A percentile compares a stretch with the other conserved stretches of the same genome.
These are phyloP conservation scores for Nicotiana tabacum DNA, from an alignment of 257 asterid genomes.

Conservation along the genomic window DNA sequence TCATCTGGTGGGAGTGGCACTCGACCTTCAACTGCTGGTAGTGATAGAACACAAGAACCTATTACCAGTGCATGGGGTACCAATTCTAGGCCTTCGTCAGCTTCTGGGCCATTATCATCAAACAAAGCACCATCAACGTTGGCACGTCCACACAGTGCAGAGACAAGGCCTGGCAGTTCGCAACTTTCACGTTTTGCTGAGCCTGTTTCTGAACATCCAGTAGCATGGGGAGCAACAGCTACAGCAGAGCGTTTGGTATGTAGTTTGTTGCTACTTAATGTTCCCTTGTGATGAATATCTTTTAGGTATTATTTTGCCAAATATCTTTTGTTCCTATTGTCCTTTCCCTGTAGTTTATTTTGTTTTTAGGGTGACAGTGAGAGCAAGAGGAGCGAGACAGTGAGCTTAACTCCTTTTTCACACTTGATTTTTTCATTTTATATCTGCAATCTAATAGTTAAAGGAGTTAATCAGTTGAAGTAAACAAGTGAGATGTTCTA, in stretches of 20 bases:
- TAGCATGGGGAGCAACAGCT: slow-evolving; percentile 52
- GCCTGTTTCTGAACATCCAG: slow-evolving; percentile 48
- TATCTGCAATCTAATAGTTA: not conserved
- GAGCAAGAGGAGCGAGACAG: not conserved
- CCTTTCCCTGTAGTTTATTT: not conserved
- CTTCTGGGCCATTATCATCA: slow-evolving; percentile 81
- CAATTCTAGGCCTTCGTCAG: slow-evolving; percentile 91
- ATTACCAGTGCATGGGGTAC: slow-evolving; percentile 65
- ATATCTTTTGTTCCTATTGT: not conserved
- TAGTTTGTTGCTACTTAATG: not conserved
- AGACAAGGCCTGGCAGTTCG: slow-evolving; percentile 86
- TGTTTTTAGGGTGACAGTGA: slow-evolving; percentile 13
- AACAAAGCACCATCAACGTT: slow-evolving; percentile 60
- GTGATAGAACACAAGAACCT: slow-evolving; percentile 69
- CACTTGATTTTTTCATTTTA: not conserved
- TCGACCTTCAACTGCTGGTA: slow-evolving; percentile 90
- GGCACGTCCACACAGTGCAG: slow-evolving; percentile 91
- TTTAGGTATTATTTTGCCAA: not conserved
- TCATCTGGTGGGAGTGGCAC: slow-evolving; percentile 95
- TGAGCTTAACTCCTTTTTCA: not conserved
- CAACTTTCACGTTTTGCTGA: slow-evolving; percentile 91
- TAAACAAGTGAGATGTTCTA: not conserved
- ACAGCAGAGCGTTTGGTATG: slow-evolving; percentile 76
- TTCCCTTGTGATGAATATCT: not conserved
- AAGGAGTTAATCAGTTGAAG: not conserved